Evolutionary conservation across 352 stramenopile genomes (phyloP), one percentile per base, ranked within the genome.

Genomic region (Phytophthora litchii): DNA sequence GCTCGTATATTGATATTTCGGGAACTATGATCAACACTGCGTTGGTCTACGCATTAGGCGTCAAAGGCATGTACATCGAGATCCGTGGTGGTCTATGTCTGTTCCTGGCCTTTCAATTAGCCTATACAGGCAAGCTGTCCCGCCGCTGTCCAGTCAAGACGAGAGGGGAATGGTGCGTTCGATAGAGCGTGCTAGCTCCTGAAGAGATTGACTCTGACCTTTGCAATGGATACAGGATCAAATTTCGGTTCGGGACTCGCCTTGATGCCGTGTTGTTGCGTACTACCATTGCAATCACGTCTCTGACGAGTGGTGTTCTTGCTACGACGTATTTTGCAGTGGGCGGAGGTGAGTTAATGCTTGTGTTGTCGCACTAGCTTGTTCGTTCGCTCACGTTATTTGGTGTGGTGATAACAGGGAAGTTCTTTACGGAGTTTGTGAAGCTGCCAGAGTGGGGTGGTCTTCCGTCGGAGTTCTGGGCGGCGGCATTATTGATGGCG

Each of bases 1-100:
- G 81, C 66, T 90, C 79, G 50, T 93, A 93, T 60, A 93, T 93
- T 45, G 84, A 93, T 66, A 91, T 93, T 48, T 88, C 79, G 3
- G 81, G 83, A 1, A 92, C 83, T 5, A 92, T 92, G 81, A 92
- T 92, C 73, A 92, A 93, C 60, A 91, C 81, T 37, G 84, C 80
- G 54, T 56, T 93, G 14, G 71, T 93, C 46, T 93, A 93, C 50
- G 84, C 84, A 21, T 64, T 93, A 25, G 84, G 84, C n/a, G 64
- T 91, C 60, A 86, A 85, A 52, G 84, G 84, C 60, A 91, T 93
- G 84, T 91, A 86, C 74, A 90, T 93, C 48, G 84, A 93, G 57
- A 82, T 91, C 50, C 78, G 84, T 20, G 84, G 84, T 34, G 84
- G 84, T 3, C 32, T 93, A 8, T 93, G 84, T 56, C 70, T 93